Base-by-base conservation (phyloP, 2,329 filamentous ascomycete species). In the Cercospora janseana region DNA sequence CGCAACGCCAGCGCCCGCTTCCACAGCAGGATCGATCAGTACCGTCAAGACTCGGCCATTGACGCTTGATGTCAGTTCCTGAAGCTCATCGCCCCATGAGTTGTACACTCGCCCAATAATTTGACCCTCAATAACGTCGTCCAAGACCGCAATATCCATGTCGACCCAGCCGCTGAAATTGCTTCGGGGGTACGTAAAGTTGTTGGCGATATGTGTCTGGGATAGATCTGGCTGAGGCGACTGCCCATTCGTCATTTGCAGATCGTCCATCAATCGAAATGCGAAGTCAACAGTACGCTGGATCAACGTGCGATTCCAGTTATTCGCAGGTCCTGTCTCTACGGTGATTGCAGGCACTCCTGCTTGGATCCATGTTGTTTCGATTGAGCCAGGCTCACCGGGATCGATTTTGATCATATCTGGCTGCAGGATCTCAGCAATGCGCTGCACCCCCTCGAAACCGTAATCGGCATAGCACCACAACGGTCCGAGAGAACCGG, bases 381-480 rank as follows among this genome's bases (percentile, higher is more conserved):
- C 69, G 37, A 72, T 69, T 23, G 61, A 65, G 23, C 69, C 69
- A 2, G 67, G 66, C 60, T 71, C 67, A 24, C 69, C 69, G 9
- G 61, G 55, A 20, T 71, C 69, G 45, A 71, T 67, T 52, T 71
- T 72, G 24, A 72, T 60, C 12, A 67, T 67, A 51, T 71, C 68
- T 12, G 69, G 68, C 38, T 69, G 66, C 5, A 69, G 59, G 4
- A 72, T 62, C 50, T 72, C 69, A 23, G 69, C 66, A 2, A 72
- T 60, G 9, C 68, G 64, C 60, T 69, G 64, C 10, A 71, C 68
- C 42, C 69, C 69, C 6, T 65, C 62, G 0, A 66, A 58, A 7
- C 64, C 61, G 49, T 66, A 69, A 50, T 72, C 69, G 6, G 69
- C 64, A 45, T 71, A 72, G 55, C 63, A 67, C 69, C 69, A 71